Evolutionary conservation across 139 green algal genomes (phyloP).

Genomic region (Chara braunii): DNA sequence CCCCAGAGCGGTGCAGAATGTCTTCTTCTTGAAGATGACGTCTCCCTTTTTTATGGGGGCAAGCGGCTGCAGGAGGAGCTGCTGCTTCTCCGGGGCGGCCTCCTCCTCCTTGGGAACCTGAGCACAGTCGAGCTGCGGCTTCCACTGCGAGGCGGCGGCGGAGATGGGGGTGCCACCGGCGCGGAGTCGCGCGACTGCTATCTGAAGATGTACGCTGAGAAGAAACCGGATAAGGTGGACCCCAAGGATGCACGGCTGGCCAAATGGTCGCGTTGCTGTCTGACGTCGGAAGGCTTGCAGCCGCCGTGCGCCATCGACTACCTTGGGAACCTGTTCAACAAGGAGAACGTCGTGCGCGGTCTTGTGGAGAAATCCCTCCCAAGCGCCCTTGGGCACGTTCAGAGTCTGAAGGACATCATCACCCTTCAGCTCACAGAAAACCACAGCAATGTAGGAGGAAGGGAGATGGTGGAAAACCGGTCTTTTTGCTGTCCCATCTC

Average conservation of each 20-base stretch:
- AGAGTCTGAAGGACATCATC: conserved; percentile 33
- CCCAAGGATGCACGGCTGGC: conserved; percentile 22
- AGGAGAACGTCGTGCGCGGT: conserved; percentile 32
- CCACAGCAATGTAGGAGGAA: conserved; percentile 1
- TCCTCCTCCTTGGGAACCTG: too few relatives aligned
- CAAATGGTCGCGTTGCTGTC: conserved; percentile 23
- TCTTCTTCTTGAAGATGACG: too few relatives aligned
- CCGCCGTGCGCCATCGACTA: conserved; percentile 29
- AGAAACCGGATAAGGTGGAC: conserved; percentile 45
- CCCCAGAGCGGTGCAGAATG: too few relatives aligned
- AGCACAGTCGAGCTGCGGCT: conserved; percentile 6
- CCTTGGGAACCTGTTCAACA: conserved; percentile 46
- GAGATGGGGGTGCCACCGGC: conserved; percentile 42
- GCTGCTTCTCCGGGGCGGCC: too few relatives aligned
- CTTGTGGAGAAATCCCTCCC: conserved; percentile 42
- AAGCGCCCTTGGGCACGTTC: conserved; percentile 22
- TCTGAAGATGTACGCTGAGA: conserved; percentile 39
- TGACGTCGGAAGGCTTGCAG: conserved; percentile 33
- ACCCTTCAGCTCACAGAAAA: conserved; percentile 40
- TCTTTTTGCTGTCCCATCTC: conserved; percentile 45
- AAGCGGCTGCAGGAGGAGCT: too few relatives aligned
- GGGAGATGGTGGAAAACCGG: not conserved
- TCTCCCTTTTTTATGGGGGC: too few relatives aligned
- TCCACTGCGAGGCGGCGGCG: conserved; percentile 30
- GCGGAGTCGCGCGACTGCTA: conserved; percentile 41